Conservation (phyloP, 306 rosid species). For the Quercus glauca region DNA sequence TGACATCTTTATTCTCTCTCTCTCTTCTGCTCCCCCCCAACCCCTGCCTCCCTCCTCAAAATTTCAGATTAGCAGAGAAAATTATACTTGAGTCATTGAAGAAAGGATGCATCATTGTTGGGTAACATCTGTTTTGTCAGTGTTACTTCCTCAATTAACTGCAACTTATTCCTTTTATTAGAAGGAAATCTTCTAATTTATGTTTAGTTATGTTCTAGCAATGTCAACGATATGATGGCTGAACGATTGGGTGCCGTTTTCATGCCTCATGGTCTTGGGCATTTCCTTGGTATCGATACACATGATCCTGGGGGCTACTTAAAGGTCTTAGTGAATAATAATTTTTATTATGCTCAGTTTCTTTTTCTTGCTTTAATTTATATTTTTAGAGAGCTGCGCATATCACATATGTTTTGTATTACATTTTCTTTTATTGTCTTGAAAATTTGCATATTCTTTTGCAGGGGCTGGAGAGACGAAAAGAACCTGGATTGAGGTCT, state of each 20-base stretch:
- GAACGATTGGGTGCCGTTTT: constrained; percentile 74
- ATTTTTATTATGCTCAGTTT: constrained; percentile 8
- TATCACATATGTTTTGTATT: neutral
- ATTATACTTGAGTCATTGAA: constrained; percentile 64
- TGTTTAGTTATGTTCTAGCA: constrained; percentile 33
- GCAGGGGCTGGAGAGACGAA: constrained; percentile 64
- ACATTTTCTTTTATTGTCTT: constrained; percentile 7
- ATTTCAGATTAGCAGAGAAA: constrained; percentile 78
- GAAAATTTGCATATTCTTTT: constrained; percentile 18
- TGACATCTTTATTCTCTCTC: constrained; percentile 17
- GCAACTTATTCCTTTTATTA: constrained; percentile 7
- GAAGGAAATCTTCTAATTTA: neutral
- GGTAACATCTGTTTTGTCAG: constrained; percentile 45
- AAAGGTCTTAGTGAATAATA: constrained; percentile 42
- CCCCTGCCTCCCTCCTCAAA: constrained; percentile 8
- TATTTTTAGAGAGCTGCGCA: neutral
- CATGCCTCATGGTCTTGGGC: constrained; percentile 95
- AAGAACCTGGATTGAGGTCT: constrained; percentile 78
- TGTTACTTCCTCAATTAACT: neutral
- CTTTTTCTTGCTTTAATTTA: constrained; percentile 11
- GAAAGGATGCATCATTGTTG: constrained; percentile 49
- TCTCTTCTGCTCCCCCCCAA: constrained; percentile 2
- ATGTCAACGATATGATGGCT: constrained; percentile 69
- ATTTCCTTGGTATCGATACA: constrained; percentile 91
- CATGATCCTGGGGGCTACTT: constrained; percentile 98